Evolutionary conservation across 2,329 filamentous ascomycete genomes (phyloP).

Genomic region (Microdochium trichocladiopsis): DNA sequence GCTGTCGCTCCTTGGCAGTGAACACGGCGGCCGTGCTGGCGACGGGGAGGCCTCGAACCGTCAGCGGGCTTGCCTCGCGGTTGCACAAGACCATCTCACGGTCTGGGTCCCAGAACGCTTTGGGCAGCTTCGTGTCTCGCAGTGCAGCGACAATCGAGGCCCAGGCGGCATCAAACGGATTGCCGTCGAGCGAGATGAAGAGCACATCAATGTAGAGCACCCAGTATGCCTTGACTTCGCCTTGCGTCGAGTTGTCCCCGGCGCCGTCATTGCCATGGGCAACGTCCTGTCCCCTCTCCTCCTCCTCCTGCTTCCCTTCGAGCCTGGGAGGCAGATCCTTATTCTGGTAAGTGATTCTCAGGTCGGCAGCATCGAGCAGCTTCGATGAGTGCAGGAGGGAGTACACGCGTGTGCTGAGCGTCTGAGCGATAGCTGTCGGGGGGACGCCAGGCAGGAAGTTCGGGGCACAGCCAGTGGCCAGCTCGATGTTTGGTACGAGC

Average conservation of each 20-base stretch:
- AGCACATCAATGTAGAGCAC: slow-evolving; percentile 91
- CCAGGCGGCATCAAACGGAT: slow-evolving; percentile 89
- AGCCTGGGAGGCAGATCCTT: slow-evolving; percentile 20
- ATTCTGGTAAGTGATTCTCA: slow-evolving; percentile 57
- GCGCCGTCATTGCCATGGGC: slow-evolving; percentile 12
- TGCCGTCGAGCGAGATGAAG: slow-evolving; percentile 88
- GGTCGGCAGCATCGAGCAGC: slow-evolving; percentile 57
- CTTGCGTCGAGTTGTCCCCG: slow-evolving; percentile 13
- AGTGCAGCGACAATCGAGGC: slow-evolving; percentile 75
- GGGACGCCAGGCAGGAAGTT: slow-evolving; percentile 78
- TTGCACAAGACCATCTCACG: slow-evolving; percentile 70
- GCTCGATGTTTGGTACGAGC: slow-evolving; percentile 87
- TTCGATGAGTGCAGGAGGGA: slow-evolving; percentile 66
- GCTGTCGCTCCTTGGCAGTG: slow-evolving; percentile 50
- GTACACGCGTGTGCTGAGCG: slow-evolving; percentile 72
- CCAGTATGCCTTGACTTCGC: slow-evolving; percentile 77
- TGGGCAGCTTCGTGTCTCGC: slow-evolving; percentile 67
- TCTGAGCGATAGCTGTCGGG: slow-evolving; percentile 74
- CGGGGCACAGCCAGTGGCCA: slow-evolving; percentile 85
- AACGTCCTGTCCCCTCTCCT: too few relatives aligned
- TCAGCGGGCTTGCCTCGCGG: slow-evolving; percentile 46
- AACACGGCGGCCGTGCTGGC: slow-evolving; percentile 76
- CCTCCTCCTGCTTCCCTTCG: too few relatives aligned
- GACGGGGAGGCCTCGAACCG: slow-evolving; percentile 61
- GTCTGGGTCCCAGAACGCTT: slow-evolving; percentile 78